These are phyloP conservation scores for Penicillium argentinense DNA, from an alignment of 495 filamentous ascomycete genomes.

Conservation along the genomic window DNA sequence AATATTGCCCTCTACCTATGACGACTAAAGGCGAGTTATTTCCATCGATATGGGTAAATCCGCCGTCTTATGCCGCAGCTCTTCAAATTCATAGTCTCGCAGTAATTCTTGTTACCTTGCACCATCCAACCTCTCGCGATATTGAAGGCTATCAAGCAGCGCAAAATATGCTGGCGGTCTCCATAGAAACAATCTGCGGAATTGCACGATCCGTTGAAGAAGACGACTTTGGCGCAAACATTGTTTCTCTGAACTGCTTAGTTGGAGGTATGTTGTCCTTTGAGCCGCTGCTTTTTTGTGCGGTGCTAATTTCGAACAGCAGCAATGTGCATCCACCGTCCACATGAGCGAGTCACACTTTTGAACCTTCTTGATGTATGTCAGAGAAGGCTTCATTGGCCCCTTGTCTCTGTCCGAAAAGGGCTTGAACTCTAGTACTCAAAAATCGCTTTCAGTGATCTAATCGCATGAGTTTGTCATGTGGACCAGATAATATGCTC, in stretches of 20 bases:
- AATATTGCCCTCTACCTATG: constrained; percentile 24
- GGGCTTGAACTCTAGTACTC: constrained; percentile 28
- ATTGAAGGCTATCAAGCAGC: constrained; percentile 25
- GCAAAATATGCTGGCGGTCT: constrained; percentile 17
- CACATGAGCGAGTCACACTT: constrained; percentile 23
- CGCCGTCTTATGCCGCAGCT: constrained; percentile 24
- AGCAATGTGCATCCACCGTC: constrained; percentile 27
- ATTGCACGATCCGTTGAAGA: constrained; percentile 23
- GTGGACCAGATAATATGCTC: too few species aligned
- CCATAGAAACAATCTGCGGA: constrained; percentile 24
- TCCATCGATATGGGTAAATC: constrained; percentile 33
- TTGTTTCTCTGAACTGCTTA: constrained; percentile 25
- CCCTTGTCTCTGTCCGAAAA: constrained; percentile 19
- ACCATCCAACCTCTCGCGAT: constrained; percentile 26
- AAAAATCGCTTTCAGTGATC: constrained; percentile 19
- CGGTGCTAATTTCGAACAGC: constrained; percentile 15
- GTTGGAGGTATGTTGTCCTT: constrained; percentile 31
- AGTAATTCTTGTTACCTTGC: constrained; percentile 25
- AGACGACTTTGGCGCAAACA: constrained; percentile 17
- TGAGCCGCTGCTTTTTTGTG: not conserved
- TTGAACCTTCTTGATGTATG: constrained; percentile 23
- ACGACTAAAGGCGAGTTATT: constrained; percentile 13
- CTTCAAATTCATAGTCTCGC: constrained; percentile 32
- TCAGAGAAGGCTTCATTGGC: constrained; percentile 25
- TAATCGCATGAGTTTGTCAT: constrained; percentile 18